Evolutionary conservation across 75 land plant genomes (phyloP).

Genomic region (Pinus taeda): DNA sequence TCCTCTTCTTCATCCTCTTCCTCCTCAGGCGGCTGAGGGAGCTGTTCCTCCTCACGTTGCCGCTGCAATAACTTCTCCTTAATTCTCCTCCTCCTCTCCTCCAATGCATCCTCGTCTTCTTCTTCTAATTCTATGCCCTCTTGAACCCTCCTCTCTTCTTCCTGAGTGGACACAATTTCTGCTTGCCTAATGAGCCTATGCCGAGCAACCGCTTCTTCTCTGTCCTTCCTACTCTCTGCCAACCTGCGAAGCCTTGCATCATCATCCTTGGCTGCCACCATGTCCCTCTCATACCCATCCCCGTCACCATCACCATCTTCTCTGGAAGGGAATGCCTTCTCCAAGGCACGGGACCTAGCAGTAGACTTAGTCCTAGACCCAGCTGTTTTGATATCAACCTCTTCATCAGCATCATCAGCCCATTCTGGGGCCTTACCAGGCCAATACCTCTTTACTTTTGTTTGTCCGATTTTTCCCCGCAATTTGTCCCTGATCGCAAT

Average conservation of each 20-base stretch:
- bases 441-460: slow-evolving; percentile 95
- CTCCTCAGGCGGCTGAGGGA: slow-evolving; percentile 62
- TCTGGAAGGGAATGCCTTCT: slow-evolving; percentile 54
- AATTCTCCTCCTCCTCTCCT: slow-evolving; percentile 73
- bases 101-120: slow-evolving; percentile 91
- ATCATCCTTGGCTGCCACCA: slow-evolving; percentile 19
- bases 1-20: slow-evolving; percentile 54
- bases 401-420: slow-evolving; percentile 91
- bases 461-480: slow-evolving; percentile 89
- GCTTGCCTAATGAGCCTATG: slow-evolving; percentile 92
- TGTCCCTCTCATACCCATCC: neutral
- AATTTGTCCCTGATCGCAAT: slow-evolving; percentile 90
- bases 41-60: slow-evolving; percentile 55
- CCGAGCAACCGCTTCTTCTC: slow-evolving; percentile 74
- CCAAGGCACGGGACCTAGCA: slow-evolving; percentile 29
- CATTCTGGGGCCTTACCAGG: slow-evolving; percentile 97
- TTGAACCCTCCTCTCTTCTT: slow-evolving; percentile 67
- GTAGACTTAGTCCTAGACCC: neutral
- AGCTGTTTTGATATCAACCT: slow-evolving; percentile 38
- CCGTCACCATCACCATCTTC: slow-evolving; percentile 26
- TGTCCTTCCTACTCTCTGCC: slow-evolving; percentile 72
- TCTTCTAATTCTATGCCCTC: slow-evolving; percentile 69
- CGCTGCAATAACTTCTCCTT: slow-evolving; percentile 61
- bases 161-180: slow-evolving; percentile 75
- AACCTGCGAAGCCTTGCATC: slow-evolving; percentile 79